Base-by-base conservation (phyloP, 1,139 yeast genomes). In the Kurtzmaniella quercitrusa region DNA sequence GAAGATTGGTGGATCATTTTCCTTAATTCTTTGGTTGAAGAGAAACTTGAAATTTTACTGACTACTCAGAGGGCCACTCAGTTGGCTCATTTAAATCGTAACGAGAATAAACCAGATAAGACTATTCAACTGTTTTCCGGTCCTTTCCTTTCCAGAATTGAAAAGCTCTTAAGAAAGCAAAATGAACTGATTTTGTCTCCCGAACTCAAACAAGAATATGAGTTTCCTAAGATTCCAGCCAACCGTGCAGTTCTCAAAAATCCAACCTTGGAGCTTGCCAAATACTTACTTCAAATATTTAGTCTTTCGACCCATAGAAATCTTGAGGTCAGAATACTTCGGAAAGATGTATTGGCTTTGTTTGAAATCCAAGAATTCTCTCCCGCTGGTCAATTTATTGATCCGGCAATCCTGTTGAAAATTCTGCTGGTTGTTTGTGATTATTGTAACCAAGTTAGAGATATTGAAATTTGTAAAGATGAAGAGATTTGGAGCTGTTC, bases 291-390 rank as follows among this genome's bases (percentile, higher is more conserved):
- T 59, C 89, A 90, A 3, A 82, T 90, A 0, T 78, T 88, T 60
- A 70, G 80, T 4, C 69, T 93, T 27, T 86, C 93, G 0, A 68
- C 71, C 41, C 76, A 76, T 44, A 68, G 93, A 44, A 75, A 74
- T 40, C 69, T 89, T 37, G 97, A 90, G 57, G 85, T 82, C 12
- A 72, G 96, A 47, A 65, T 85, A 46, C 65, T 94, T 43, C 75
- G 96, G 47, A 81, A 87, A 49, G 93, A 86, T 46, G 65, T 94
- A 47, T 69, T 93, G 37, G 73, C 76, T 2, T 65, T 86, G 4
- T 79, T 94, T 53, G 95, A 89, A 37, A 75, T 91, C 40, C 80
- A 85, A 49, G 98, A 93, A 59, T 94, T 93, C 62, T 83, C 90
- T 52, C 75, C 75, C 9, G 89, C 82, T 46, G 90, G 94, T 1